Percentiles rank a stretch among this genome's conserved stretches.
Evolutionary conservation across 805 yeast genomes (phyloP).

Genomic region (Candida germanica): DNA sequence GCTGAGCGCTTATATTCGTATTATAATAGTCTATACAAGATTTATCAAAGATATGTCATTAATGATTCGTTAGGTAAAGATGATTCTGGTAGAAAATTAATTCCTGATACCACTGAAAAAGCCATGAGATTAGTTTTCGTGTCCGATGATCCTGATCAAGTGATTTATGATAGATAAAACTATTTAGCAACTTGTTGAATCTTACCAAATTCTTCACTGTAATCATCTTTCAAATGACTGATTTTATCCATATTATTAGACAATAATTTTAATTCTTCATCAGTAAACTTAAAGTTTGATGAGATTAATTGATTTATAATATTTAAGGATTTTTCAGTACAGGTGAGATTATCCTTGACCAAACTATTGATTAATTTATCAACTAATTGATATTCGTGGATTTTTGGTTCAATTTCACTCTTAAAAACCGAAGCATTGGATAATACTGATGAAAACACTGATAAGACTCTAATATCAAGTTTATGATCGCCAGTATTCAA

Average conservation of each 20-base stretch:
- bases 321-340: constrained; percentile 56
- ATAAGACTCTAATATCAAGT: constrained; percentile 50
- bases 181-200: constrained; percentile 42
- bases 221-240: constrained; percentile 43
- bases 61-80: constrained; percentile 36
- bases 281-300: constrained; percentile 42
- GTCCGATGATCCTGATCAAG: constrained; percentile 49
- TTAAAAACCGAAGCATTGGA: constrained; percentile 44
- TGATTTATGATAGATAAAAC: constrained; percentile 18
- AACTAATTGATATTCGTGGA: constrained; percentile 36
- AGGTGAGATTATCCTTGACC: constrained; percentile 40
- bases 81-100: constrained; percentile 41
- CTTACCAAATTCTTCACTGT: constrained; percentile 50
- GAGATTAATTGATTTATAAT: constrained; percentile 46
- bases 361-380: constrained; percentile 31
- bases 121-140: constrained; percentile 48
- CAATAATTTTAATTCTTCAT: constrained; percentile 39
- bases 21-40: constrained; percentile 37
- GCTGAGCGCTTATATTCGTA: constrained; percentile 43
- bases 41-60: constrained; percentile 24
- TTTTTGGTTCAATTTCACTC: constrained; percentile 34
- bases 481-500: constrained; percentile 30
- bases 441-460: constrained; percentile 57
- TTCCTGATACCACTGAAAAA: constrained; percentile 49
- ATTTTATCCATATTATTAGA: constrained; percentile 32